phyloP scores from a whole-genome alignment of 805 yeast species.

The Groenewaldozyma tartarivorans region DNA sequence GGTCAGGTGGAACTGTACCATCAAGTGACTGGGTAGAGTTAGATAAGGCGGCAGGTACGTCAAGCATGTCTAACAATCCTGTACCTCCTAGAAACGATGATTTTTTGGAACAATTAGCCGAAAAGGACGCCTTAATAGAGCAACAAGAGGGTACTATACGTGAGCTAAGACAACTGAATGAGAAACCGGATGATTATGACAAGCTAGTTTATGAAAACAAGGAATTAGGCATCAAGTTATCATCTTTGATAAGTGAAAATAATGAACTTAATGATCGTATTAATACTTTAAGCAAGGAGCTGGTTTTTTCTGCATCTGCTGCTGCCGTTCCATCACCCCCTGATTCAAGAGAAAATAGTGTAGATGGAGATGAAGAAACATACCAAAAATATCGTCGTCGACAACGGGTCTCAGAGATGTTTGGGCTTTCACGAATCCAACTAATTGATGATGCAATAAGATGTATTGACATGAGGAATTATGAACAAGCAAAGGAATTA shows the following conservation, averaged over 20 bases:
- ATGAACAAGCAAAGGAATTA: not conserved
- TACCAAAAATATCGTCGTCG: not conserved
- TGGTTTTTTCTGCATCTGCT: slow-evolving; percentile 1
- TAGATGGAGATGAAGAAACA: not conserved
- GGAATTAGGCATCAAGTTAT: slow-evolving; percentile 15
- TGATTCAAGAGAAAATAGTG: not conserved
- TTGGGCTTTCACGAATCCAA: not conserved
- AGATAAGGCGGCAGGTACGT: not conserved
- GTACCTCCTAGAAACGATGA: not conserved
- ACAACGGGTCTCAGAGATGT: not conserved
- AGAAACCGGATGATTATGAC: slow-evolving; percentile 13
- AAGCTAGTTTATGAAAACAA: slow-evolving; percentile 16
- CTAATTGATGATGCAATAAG: not conserved
- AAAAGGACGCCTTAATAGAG: slow-evolving; percentile 23
- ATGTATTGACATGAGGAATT: not conserved
- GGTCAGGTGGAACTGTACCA: slow-evolving; percentile 26
- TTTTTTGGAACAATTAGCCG: slow-evolving; percentile 24
- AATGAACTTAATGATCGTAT: slow-evolving; percentile 9
- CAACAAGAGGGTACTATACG: slow-evolving; percentile 20
- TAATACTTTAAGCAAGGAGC: slow-evolving; percentile 10
- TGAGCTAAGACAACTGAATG: slow-evolving; percentile 9
- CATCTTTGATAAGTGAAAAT: slow-evolving; percentile 15
- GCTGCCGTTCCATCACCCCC: not conserved
- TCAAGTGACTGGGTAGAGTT: slow-evolving; percentile 20
- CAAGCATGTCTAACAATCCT: slow-evolving; percentile 1